Evolutionary conservation across 352 stramenopile genomes (phyloP), one percentile per base, ranked within the genome.

Genomic region (Phytophthora hybrid): DNA sequence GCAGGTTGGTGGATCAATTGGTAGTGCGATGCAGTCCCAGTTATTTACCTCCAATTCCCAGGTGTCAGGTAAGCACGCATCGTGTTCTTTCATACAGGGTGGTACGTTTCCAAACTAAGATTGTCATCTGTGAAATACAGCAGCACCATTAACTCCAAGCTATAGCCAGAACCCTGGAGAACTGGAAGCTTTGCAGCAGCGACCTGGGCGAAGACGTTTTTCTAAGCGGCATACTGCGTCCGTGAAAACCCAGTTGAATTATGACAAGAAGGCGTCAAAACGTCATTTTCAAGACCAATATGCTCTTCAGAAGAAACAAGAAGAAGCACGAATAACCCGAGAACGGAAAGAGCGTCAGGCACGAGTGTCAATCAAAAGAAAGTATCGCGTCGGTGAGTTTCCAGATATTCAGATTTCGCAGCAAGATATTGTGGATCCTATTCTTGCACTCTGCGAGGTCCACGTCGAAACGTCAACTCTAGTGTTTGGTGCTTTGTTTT

Each of bases 381-480:
- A 79, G 26, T 96, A 96, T 51, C 79, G 89, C 5, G 59, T 79
- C 11, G 89, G 89, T 1, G 85, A 94, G 19, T 92, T 87, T 65
- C 89, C 89, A 23, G 89, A 96, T 52, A 96, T 96, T 66, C 80
- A 94, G 51, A 94, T 96, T 66, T 82, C 86, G 29, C 71, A 84
- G 9, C 74, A 69, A 47, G 89, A 96, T 64, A 82, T 96, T 51
- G 37, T 94, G 44, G 72, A 84, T 31, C 89, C 89, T 16, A 73
- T 96, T 8, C 87, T 94, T 64, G 71, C 70, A 9, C 69, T 96
- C 0, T 94, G 86, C 32, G 76, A 85, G 32, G 79, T 78, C 29
- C 85, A 94, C 49, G 56, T 68, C 1, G 52, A 73, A 16, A 91
- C 79, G 1, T 83, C 85, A 46, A 80, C 63, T 51, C 56, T 79